Conservation (phyloP, 2,329 filamentous ascomycete genomes). For the Bipolaris oryzae region DNA sequence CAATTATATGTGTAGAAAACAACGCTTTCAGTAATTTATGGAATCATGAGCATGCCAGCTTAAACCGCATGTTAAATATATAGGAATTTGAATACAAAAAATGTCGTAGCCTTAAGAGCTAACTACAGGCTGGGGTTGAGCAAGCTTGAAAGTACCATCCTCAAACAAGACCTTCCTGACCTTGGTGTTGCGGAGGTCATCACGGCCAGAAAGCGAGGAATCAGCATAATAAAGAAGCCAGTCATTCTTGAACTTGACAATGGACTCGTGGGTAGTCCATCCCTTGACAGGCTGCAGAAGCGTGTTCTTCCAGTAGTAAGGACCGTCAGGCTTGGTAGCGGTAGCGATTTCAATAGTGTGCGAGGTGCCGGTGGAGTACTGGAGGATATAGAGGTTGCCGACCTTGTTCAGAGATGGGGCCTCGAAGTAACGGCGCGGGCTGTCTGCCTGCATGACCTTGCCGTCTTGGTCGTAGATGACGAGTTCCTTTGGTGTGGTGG, state of each 20-base stretch:
- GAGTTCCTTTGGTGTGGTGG: constrained; percentile 61
- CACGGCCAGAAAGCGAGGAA: constrained; percentile 62
- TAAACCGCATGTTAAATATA: no score
- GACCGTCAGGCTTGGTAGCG: constrained; percentile 67
- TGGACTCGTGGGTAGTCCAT: constrained; percentile 80
- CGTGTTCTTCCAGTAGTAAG: constrained; percentile 71
- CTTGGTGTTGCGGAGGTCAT: constrained; percentile 11
- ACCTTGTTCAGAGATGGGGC: constrained; percentile 78
- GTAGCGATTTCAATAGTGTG: constrained; percentile 74
- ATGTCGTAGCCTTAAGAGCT: background rate
- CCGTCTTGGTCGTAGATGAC: constrained; percentile 65
- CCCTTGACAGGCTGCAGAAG: constrained; percentile 76
- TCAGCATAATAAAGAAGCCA: constrained; percentile 81
- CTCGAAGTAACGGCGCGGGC: constrained; percentile 77
- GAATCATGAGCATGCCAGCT: no score
- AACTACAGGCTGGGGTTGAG: constrained; percentile 7
- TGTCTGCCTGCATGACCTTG: constrained; percentile 67
- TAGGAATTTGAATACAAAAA: no score
- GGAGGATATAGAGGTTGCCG: constrained; percentile 71
- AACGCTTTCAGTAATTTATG: no score
- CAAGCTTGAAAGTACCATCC: constrained; percentile 9
- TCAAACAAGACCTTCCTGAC: constrained; percentile 10
- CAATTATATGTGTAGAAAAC: no score
- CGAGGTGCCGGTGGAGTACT: constrained; percentile 77
- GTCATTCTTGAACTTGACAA: constrained; percentile 70